A percentile compares a stretch with the other conserved stretches of the same genome.
phyloP scores from a whole-genome alignment of 164 flowering plant genomes.

The Dillenia suffruticosa region DNA sequence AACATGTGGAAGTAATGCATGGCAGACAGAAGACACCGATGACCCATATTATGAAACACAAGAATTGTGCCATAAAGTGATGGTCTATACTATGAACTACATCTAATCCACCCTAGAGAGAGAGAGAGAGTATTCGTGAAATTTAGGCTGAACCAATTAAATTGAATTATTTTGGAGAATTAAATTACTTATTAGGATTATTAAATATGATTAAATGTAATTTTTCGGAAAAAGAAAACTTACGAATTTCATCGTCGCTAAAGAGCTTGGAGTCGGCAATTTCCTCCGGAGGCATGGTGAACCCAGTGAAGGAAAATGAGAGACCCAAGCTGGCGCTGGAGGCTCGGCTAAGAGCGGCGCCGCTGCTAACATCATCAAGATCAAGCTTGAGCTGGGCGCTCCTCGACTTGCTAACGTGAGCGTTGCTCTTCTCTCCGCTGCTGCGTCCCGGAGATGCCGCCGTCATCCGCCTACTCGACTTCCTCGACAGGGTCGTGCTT shows the following conservation, averaged over 20 bases:
- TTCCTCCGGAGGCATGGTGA: constrained; percentile 77
- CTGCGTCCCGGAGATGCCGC: constrained; percentile 55
- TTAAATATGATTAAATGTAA: not conserved
- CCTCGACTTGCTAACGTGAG: constrained; percentile 77
- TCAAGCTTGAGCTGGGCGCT: constrained; percentile 83
- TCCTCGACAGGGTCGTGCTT: constrained; percentile 30
- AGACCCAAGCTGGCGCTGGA: constrained; percentile 94
- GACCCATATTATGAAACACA: too few species aligned
- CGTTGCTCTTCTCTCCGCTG: constrained; percentile 19
- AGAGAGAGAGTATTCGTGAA: too few species aligned
- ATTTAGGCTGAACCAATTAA: too few species aligned
- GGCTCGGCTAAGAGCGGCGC: constrained; percentile 88
- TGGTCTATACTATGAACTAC: too few species aligned
- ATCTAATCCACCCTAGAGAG: too few species aligned
- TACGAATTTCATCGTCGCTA: constrained; percentile 75
- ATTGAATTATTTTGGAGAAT: too few species aligned
- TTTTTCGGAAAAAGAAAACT: constrained; percentile 13
- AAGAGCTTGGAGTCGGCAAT: constrained; percentile 57
- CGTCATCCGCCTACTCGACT: constrained; percentile 47
- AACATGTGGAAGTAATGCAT: too few species aligned
- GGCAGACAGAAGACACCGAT: too few species aligned
- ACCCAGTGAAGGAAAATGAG: constrained; percentile 90
- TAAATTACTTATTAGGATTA: too few species aligned
- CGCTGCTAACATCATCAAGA: constrained; percentile 57
- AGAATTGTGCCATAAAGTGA: too few species aligned